These are phyloP conservation scores for Acrocalymma vagum DNA, from an alignment of 2,329 filamentous ascomycete species.

Conservation along the genomic window DNA sequence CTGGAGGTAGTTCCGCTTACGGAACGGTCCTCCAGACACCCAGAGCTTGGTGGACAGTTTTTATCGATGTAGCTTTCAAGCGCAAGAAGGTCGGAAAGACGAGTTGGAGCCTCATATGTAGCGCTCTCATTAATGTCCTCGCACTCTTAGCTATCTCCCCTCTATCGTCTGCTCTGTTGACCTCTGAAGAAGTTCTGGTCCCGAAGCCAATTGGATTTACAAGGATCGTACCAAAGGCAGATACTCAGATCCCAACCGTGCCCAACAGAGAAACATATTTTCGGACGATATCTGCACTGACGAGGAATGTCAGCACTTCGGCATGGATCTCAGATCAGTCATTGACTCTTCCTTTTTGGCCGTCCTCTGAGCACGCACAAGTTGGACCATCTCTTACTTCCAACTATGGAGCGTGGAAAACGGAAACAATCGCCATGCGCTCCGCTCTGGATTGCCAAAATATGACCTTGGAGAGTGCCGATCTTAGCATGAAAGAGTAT, in stretches of 20 bases:
- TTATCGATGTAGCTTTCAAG: constrained; percentile 13
- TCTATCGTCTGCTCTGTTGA: constrained; percentile 22
- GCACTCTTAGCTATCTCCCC: constrained; percentile 21
- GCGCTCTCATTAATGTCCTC: constrained; percentile 12
- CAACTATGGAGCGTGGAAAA: constrained; percentile 12
- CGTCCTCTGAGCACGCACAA: constrained; percentile 16
- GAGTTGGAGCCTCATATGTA: constrained; percentile 17
- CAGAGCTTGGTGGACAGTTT: constrained; percentile 20
- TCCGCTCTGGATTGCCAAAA: constrained; percentile 14
- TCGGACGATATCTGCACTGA: constrained; percentile 15
- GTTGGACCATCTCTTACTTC: constrained; percentile 14
- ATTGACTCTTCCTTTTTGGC: constrained; percentile 23
- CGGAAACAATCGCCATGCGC: constrained; percentile 9
- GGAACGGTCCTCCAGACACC: constrained; percentile 21
- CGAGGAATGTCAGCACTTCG: constrained; percentile 21
- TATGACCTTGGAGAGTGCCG: constrained; percentile 21
- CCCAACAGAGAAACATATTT: constrained; percentile 21
- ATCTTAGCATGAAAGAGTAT: constrained; percentile 8
- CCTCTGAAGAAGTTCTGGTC: constrained; percentile 19
- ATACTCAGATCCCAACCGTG: constrained; percentile 2
- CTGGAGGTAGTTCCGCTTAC: constrained; percentile 15
- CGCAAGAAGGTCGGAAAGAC: constrained; percentile 13
- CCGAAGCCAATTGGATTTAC: constrained; percentile 10
- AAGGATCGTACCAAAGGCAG: constrained; percentile 6
- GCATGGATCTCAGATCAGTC: constrained; percentile 22